These are phyloP conservation scores for Herpetomonas muscarum DNA, from an alignment of 208 protist species.

Conservation along the genomic window DNA sequence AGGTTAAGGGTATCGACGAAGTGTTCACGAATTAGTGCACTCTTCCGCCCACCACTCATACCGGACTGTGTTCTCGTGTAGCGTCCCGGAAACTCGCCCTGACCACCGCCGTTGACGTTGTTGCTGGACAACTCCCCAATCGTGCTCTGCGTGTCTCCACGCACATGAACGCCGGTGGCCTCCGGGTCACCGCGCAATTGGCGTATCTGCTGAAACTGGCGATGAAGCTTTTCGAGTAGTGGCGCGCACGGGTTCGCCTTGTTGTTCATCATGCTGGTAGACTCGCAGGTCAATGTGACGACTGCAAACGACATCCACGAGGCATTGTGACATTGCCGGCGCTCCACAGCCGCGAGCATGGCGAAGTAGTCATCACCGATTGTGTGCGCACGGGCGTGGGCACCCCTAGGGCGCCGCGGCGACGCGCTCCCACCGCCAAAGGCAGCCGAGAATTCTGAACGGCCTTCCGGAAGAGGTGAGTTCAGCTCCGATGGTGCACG, in stretches of 20 bases:
- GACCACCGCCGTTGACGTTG: too few species aligned
- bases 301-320: conserved; percentile 23
- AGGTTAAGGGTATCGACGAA: conserved; percentile 32
- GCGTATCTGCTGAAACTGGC: not conserved
- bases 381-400: conserved; percentile 18
- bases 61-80: too few species aligned
- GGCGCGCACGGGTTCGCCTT: not conserved
- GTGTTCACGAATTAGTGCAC: conserved; percentile 25
- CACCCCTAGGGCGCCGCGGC: too few species aligned
- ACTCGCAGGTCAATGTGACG: conserved; percentile 17
- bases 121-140: too few species aligned
- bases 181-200: not conserved
- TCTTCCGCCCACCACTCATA: too few species aligned
- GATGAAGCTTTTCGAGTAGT: not conserved
- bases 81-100: too few species aligned
- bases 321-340: conserved; percentile 11
- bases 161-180: too few species aligned
- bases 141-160: too few species aligned
- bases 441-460: not conserved
- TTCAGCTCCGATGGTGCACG: not conserved
- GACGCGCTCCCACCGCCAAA: too few species aligned
- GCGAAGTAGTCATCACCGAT: conserved; percentile 15
- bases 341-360: conserved; percentile 7
- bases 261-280: not conserved
- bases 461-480: not conserved